Conservation (phyloP, 257 asterid genomes). For the Salvia miltiorrhiza region DNA sequence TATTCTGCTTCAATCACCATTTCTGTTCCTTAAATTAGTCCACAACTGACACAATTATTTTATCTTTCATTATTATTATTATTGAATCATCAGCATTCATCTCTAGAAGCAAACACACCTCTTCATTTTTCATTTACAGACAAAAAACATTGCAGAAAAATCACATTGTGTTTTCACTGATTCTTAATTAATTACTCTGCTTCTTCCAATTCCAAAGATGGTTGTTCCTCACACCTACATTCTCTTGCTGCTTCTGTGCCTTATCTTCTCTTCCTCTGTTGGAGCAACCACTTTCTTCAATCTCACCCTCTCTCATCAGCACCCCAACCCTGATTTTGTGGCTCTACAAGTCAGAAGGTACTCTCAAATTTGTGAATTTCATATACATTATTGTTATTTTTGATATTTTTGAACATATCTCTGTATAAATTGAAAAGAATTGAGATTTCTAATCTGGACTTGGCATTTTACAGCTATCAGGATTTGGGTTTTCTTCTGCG, state of each 20-base stretch:
- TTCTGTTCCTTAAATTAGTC: slow-evolving; percentile 21
- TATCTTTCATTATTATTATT: background rate
- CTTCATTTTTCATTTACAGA: slow-evolving; percentile 20
- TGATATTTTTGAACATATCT: background rate
- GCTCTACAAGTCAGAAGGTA: slow-evolving; percentile 48
- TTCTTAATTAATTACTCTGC: background rate
- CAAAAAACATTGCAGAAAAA: background rate
- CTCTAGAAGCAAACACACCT: slow-evolving; percentile 21
- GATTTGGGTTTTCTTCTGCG: slow-evolving; percentile 21
- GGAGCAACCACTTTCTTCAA: slow-evolving; percentile 29
- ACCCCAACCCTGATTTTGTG: slow-evolving; percentile 44
- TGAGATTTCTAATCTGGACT: slow-evolving; percentile 15
- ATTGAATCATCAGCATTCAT: background rate
- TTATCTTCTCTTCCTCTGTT: slow-evolving; percentile 21
- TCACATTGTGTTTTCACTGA: background rate
- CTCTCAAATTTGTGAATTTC: background rate
- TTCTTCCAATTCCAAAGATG: slow-evolving; percentile 28
- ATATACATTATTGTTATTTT: background rate
- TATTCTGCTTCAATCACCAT: slow-evolving; percentile 6
- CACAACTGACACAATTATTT: slow-evolving; percentile 18
- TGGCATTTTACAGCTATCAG: slow-evolving; percentile 16
- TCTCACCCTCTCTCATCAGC: slow-evolving; percentile 48
- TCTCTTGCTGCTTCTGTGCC: slow-evolving; percentile 29
- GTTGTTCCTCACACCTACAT: slow-evolving; percentile 25
- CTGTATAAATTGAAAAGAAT: background rate